A percentile compares a stretch with the other conserved stretches of the same genome.
Evolutionary conservation across 352 stramenopile species (phyloP).

Genomic region (Lagenidium giganteum): DNA sequence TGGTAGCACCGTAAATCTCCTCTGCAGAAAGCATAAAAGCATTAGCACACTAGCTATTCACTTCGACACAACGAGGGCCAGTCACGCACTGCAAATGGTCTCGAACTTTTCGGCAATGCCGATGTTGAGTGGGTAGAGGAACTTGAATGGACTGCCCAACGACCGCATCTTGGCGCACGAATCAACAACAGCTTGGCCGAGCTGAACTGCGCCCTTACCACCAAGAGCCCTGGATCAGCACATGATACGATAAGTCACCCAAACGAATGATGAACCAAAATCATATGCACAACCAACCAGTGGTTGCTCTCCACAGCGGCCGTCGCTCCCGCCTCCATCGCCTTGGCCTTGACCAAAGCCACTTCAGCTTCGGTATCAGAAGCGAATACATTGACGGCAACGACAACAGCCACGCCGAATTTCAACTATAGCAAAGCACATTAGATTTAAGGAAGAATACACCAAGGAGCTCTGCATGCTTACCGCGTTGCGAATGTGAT

Average conservation of each 20-base stretch:
- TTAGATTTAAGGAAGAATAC: not conserved
- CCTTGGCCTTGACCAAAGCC: slow-evolving; percentile 88
- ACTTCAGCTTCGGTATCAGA: slow-evolving; percentile 86
- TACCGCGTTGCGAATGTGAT: slow-evolving; percentile 96
- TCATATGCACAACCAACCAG: slow-evolving; percentile 23
- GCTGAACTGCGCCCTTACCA: slow-evolving; percentile 86
- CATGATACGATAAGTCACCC: no score
- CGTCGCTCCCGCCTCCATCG: slow-evolving; percentile 91
- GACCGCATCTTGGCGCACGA: slow-evolving; percentile 85
- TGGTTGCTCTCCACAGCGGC: slow-evolving; percentile 94
- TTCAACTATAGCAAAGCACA: slow-evolving; percentile 27
- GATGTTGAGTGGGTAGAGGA: slow-evolving; percentile 93
- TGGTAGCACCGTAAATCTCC: slow-evolving; percentile 96
- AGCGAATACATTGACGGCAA: slow-evolving; percentile 89
- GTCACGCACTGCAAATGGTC: slow-evolving; percentile 94
- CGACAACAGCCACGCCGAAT: slow-evolving; percentile 95
- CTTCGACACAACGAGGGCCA: slow-evolving; percentile 68
- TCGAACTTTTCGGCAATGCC: slow-evolving; percentile 95
- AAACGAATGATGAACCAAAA: no score
- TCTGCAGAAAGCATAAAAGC: slow-evolving; percentile 24
- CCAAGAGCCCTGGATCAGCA: no score
- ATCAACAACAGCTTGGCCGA: slow-evolving; percentile 90
- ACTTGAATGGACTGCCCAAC: slow-evolving; percentile 86
- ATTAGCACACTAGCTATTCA: no score
- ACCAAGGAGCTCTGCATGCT: slow-evolving; percentile 27